Evolutionary conservation across 2,329 filamentous ascomycete species (phyloP).

Genomic region (Verticillium albo-atrum): DNA sequence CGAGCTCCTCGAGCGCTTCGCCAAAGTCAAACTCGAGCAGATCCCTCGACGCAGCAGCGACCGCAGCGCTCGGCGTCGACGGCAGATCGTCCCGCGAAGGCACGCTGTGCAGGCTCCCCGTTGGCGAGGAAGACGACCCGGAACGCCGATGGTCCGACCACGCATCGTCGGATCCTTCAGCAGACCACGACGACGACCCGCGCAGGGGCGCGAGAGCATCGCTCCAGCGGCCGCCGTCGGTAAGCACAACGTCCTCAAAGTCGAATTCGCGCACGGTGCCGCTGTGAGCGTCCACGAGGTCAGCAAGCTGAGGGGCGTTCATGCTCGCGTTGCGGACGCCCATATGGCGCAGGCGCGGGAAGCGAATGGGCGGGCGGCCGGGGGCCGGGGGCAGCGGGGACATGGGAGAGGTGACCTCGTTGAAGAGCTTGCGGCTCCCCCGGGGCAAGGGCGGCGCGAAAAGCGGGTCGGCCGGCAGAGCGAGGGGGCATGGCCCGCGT

Average conservation of each 20-base stretch:
- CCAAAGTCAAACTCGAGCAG: conserved; percentile 35
- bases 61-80: conserved; percentile 45
- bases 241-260: conserved; percentile 70
- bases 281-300: conserved; percentile 64
- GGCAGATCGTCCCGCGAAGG: conserved; percentile 32
- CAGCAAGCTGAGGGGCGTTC: conserved; percentile 65
- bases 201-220: conserved; percentile 72
- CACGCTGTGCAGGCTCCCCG: conserved; percentile 16
- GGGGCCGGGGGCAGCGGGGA: conserved; percentile 53
- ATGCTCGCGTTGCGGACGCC: conserved; percentile 69
- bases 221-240: conserved; percentile 70
- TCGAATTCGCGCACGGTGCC: conserved; percentile 70
- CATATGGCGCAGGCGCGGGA: conserved; percentile 64
- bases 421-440: conserved; percentile 53
- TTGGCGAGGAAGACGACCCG: background rate
- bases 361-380: conserved; percentile 53
- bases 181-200: conserved; percentile 26
- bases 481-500: conserved; percentile 70
- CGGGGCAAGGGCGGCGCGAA: conserved; percentile 54
- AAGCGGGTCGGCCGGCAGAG: conserved; percentile 65
- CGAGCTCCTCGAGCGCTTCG: conserved; percentile 3
- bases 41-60: conserved; percentile 47
- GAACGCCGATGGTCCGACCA: background rate
- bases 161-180: background rate
- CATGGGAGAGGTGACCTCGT: conserved; percentile 62